Evolutionary conservation across 1,284 basidiomycete species (phyloP).

Genomic region (Vanrija sp.): DNA sequence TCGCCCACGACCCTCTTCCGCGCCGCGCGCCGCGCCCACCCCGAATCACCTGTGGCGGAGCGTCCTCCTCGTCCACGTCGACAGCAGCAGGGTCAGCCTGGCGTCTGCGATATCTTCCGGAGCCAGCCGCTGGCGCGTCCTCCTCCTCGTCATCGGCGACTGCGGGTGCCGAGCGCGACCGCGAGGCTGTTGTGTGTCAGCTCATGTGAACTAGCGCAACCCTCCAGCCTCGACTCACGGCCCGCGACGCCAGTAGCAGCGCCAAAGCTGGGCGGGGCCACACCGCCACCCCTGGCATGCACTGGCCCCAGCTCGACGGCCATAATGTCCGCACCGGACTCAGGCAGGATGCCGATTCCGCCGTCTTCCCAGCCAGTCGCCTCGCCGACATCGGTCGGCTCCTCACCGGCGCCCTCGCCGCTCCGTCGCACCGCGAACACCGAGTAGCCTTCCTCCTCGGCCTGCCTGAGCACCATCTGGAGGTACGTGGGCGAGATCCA

Average conservation of each 20-base stretch:
- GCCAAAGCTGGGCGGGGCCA: background rate
- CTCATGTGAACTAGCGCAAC: no score
- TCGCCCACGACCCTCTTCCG: slow-evolving; percentile 6
- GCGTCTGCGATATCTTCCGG: slow-evolving; percentile 14
- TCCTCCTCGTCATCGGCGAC: slow-evolving; percentile 9
- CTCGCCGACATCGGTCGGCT: slow-evolving; percentile 20
- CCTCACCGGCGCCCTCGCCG: slow-evolving; percentile 20
- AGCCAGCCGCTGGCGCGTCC: slow-evolving; percentile 21
- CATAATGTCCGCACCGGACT: slow-evolving; percentile 41
- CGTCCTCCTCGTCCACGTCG: slow-evolving; percentile 11
- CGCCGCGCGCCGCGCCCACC: background rate
- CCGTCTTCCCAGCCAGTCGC: slow-evolving; percentile 42
- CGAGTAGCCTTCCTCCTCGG: slow-evolving; percentile 84
- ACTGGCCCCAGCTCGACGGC: slow-evolving; percentile 43
- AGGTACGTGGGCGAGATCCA: slow-evolving; percentile 82
- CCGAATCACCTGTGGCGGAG: background rate
- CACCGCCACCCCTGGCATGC: slow-evolving; percentile 22
- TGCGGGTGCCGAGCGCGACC: no score
- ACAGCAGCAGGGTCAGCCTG: slow-evolving; percentile 13
- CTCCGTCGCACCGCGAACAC: slow-evolving; percentile 67
- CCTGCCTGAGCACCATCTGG: slow-evolving; percentile 78
- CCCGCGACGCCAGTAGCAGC: background rate
- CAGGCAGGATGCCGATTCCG: slow-evolving; percentile 39
- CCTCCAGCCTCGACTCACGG: slow-evolving; percentile 20
- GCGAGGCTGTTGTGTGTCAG: slow-evolving; percentile 14